Conservation (phyloP, 345 rosid genomes). For the Moricandia arvensis region DNA sequence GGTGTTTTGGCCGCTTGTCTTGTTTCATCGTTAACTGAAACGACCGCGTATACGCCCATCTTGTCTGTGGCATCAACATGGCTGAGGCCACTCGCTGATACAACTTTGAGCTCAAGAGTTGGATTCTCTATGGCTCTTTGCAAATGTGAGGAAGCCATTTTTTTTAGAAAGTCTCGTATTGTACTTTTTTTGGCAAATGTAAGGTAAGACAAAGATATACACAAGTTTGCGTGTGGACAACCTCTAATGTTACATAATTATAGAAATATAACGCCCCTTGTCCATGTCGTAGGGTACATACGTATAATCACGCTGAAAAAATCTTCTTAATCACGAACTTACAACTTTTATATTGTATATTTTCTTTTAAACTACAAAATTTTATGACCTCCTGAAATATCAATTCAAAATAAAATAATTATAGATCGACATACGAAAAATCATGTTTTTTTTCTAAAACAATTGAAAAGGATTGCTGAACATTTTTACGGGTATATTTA, state of each 20-base stretch:
- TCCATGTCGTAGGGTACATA: neutral
- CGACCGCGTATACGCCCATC: slow-evolving; percentile 66
- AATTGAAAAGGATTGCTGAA: neutral
- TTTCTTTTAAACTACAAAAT: neutral
- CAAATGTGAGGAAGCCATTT: slow-evolving; percentile 14
- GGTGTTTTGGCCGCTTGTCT: slow-evolving; percentile 51
- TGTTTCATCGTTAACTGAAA: slow-evolving; percentile 47
- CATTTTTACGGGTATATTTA: neutral
- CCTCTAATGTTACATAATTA: neutral
- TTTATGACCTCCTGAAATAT: neutral
- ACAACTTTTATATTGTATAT: neutral
- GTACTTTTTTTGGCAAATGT: neutral
- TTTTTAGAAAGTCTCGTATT: neutral
- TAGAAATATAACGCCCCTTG: neutral
- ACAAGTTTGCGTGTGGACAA: slow-evolving; percentile 3
- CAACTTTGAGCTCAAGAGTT: slow-evolving; percentile 55
- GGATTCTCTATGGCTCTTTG: slow-evolving; percentile 44
- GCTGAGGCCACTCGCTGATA: slow-evolving; percentile 54
- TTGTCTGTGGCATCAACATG: slow-evolving; percentile 49
- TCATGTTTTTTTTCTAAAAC: neutral
- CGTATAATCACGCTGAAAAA: neutral
- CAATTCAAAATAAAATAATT: neutral
- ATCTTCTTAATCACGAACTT: neutral
- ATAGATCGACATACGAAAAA: neutral
- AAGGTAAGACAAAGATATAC: neutral